Evolutionary conservation across 2,329 filamentous ascomycete genomes (phyloP).

Genomic region (Fusarium tanahbumbuense): DNA sequence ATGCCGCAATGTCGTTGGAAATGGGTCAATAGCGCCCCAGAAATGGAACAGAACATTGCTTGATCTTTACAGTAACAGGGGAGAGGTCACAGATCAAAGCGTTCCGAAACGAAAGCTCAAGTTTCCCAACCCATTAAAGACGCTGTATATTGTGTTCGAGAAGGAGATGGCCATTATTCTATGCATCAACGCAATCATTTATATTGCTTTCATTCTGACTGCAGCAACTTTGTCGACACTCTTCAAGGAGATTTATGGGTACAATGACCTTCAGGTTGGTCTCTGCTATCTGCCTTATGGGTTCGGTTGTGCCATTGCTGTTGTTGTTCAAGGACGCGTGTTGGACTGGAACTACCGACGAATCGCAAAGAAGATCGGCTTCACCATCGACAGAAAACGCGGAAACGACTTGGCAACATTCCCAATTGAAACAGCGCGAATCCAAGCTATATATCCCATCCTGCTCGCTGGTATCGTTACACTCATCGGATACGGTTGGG

Average conservation of each 20-base stretch:
- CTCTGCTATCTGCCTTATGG: constrained; percentile 68
- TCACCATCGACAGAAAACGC: constrained; percentile 70
- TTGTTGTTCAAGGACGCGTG: constrained; percentile 66
- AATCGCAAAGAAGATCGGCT: constrained; percentile 69
- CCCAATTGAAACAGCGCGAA: constrained; percentile 66
- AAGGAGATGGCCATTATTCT: constrained; percentile 68
- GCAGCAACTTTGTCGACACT: constrained; percentile 65
- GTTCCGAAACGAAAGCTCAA: constrained; percentile 57
- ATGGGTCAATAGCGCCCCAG: constrained; percentile 69
- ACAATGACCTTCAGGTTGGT: constrained; percentile 63
- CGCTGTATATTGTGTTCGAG: constrained; percentile 64
- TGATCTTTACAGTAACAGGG: constrained; percentile 58
- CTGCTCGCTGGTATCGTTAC: constrained; percentile 65
- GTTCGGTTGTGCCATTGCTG: constrained; percentile 60
- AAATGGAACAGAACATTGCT: constrained; percentile 68
- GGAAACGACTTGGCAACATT: constrained; percentile 63
- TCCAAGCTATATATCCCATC: constrained; percentile 66
- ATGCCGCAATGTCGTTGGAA: constrained; percentile 68
- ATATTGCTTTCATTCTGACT: constrained; percentile 66
- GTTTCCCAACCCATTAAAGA: constrained; percentile 68
- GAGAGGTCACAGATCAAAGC: constrained; percentile 51
- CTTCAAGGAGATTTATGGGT: constrained; percentile 63
- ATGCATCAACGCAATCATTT: constrained; percentile 65
- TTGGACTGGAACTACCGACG: constrained; percentile 78
- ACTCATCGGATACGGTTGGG: constrained; percentile 69